phyloP scores from a whole-genome alignment of 2,329 filamentous ascomycete species.

The Fusarium sp. region DNA sequence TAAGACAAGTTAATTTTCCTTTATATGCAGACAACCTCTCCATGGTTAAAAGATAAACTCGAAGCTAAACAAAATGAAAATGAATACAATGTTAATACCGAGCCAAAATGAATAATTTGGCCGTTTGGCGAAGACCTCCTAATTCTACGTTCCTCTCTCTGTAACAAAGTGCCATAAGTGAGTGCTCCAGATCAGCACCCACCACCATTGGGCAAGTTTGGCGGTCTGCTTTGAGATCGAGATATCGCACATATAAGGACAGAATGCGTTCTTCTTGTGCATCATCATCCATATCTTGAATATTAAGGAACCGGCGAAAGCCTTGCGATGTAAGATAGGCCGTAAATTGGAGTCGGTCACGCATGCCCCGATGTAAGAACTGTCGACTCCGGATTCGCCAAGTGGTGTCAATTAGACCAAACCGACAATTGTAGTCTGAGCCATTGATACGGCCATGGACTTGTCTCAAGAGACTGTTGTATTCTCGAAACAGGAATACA shows the following conservation, averaged over 20 bases:
- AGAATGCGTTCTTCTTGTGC: neutral
- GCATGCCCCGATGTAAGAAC: neutral
- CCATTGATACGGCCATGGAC: accelerated
- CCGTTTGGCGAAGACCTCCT: neutral
- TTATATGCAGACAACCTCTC: too few species aligned
- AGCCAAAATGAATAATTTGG: accelerated
- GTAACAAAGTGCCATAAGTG: neutral
- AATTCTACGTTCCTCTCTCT: neutral
- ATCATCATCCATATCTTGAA: neutral
- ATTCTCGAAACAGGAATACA: neutral
- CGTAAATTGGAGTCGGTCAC: neutral
- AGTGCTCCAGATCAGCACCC: neutral
- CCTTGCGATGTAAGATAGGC: neutral
- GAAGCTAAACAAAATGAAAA: too few species aligned
- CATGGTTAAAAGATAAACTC: too few species aligned
- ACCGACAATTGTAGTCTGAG: neutral
- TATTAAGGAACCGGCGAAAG: neutral
- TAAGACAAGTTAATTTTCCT: too few species aligned
- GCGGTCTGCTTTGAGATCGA: neutral
- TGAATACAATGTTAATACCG: neutral
- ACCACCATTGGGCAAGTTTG: neutral
- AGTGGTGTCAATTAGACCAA: neutral
- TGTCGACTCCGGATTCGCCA: too few species aligned
- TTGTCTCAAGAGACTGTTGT: neutral
- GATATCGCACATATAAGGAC: neutral